Evolutionary conservation across 768 basidiomycete genomes (phyloP), one percentile per base, ranked within the genome.

Genomic region (Lactifluus hygrophoroides): DNA sequence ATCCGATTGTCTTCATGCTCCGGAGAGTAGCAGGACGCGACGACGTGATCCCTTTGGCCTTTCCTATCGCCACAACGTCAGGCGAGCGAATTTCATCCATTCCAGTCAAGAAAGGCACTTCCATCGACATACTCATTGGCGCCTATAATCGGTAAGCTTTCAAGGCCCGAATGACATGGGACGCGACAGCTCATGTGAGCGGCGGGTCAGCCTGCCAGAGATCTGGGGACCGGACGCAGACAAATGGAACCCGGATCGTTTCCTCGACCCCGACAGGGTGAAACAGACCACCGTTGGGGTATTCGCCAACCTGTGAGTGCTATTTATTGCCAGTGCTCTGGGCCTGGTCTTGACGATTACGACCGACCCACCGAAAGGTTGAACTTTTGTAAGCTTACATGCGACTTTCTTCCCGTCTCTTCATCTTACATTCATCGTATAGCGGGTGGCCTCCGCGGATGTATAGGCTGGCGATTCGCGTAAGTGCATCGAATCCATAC

Each of bases 141-240:
- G 51, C 19, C 5, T 64, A 64, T 46, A 57, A 64, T 38, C 54
- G 62, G 62, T 62, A 30, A 38, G 51, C 14, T 21, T 5, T 34
- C 7, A 7, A n/a, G n/a, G 2, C 17, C 21, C 10, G 0, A 5
- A 11, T 5, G 9, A 10, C 51, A 28, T 23, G 34, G 27, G 32
- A 19, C 10, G 27, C 52, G n/a, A 5, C 37, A 5, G 38, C 6
- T n/a, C 27, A 51, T 25, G 27, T 43, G 30, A 13, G 10, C 42
- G 42, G 43, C n/a, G n/a, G n/a, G n/a, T 16, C 32, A 64, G 62
- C 16, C n/a, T 57, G 34, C 54, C 54, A 0, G 60, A 57, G 56
- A 27, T 62, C 37, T 64, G 62, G 62, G 62, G 62, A n/a, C 42
- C 50, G 9, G 61, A 64, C 38, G 56, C 60, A 17, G 35, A 62